Evolutionary conservation across 257 asterid genomes (phyloP).

Genomic region (Lycium ferocissimum): DNA sequence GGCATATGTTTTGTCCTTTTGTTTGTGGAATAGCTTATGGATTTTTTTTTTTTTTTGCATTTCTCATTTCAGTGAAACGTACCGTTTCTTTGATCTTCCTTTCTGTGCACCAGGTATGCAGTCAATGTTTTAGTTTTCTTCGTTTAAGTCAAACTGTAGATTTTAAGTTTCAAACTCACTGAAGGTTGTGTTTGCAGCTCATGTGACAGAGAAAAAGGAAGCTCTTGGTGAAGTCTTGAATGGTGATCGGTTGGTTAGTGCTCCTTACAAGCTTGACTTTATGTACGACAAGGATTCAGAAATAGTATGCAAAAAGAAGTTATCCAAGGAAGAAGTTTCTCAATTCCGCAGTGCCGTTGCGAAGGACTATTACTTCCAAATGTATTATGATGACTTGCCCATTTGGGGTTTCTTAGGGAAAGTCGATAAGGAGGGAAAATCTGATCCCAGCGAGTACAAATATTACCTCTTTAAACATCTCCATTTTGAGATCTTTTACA

Average conservation of each 20-base stretch:
- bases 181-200: conserved; percentile 40
- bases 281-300: conserved; percentile 56
- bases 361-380: conserved; percentile 64
- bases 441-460: conserved; percentile 56
- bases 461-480: conserved; percentile 54
- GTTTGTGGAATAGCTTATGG: conserved; percentile 23
- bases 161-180: neutral
- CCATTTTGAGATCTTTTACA: conserved; percentile 54
- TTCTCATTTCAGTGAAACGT: conserved; percentile 59
- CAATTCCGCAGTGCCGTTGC: conserved; percentile 59
- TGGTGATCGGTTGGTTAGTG: conserved; percentile 61
- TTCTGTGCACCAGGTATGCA: conserved; percentile 69
- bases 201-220: conserved; percentile 52
- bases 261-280: conserved; percentile 59
- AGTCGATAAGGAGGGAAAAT: conserved; percentile 56
- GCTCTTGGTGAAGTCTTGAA: conserved; percentile 62
- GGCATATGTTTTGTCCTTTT: neutral
- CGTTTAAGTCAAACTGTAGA: neutral
- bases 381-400: conserved; percentile 70
- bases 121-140: conserved; percentile 16
- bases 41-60: neutral
- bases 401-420: conserved; percentile 68
- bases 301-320: conserved; percentile 50
- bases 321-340: conserved; percentile 51
- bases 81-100: conserved; percentile 76